Percentiles rank a stretch among this genome's conserved stretches.
These are phyloP conservation scores for Neofusicoccum sp. DNA, from an alignment of 2,329 filamentous ascomycete species.

Conservation along the genomic window DNA sequence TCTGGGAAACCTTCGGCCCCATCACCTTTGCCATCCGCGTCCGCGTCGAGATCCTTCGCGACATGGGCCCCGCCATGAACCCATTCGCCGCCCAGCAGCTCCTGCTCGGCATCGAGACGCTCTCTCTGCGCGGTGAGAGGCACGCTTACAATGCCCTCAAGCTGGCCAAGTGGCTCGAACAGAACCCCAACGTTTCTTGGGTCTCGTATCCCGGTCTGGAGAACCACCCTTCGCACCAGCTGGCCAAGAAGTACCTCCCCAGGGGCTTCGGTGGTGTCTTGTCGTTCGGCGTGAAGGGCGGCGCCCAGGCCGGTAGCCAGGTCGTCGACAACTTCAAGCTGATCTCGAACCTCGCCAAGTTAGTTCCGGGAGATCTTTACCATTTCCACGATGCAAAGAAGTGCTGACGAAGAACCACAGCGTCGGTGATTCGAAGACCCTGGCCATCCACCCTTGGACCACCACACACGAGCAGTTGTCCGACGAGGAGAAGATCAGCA, in stretches of 20 bases:
- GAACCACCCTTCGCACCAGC: conserved; percentile 74
- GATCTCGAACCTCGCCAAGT: conserved; percentile 89
- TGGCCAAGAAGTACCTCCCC: conserved; percentile 83
- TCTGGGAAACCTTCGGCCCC: conserved; percentile 87
- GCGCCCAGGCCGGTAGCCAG: conserved; percentile 75
- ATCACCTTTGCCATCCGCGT: conserved; percentile 81
- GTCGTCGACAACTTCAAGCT: conserved; percentile 94
- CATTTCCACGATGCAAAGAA: too few species aligned
- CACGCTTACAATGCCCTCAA: conserved; percentile 81
- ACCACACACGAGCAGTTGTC: conserved; percentile 92
- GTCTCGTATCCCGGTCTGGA: conserved; percentile 89
- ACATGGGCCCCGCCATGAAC: conserved; percentile 78
- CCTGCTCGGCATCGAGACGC: conserved; percentile 82
- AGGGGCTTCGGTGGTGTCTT: conserved; percentile 86
- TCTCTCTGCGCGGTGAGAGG: conserved; percentile 80
- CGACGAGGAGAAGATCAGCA: conserved; percentile 74
- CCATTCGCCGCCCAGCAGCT: conserved; percentile 93
- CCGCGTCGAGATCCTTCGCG: conserved; percentile 85
- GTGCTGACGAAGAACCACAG: conserved; percentile 28
- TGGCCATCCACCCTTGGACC: conserved; percentile 92
- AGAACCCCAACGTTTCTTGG: conserved; percentile 82
- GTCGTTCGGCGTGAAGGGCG: conserved; percentile 91
- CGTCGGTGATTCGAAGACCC: conserved; percentile 90
- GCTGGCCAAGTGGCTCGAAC: conserved; percentile 79
- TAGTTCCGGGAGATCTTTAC: conserved; percentile 29